These are phyloP conservation scores for Myxozyma udenii DNA, from an alignment of 805 yeast genomes.

Conservation along the genomic window DNA sequence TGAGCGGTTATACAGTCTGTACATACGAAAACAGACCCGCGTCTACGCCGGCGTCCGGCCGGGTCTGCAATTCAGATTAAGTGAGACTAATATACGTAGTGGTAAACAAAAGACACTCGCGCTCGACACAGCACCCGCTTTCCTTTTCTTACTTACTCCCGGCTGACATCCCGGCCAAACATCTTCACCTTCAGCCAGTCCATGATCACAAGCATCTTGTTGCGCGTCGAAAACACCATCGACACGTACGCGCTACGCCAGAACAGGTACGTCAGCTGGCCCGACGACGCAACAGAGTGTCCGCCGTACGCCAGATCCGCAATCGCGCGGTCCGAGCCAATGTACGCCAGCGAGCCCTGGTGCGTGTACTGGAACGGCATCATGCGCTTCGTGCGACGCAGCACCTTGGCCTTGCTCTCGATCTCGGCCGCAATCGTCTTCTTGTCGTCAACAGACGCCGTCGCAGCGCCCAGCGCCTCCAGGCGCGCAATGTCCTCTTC, in stretches of 20 bases:
- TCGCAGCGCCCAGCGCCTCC: slow-evolving; percentile 39
- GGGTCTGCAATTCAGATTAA: too few species aligned
- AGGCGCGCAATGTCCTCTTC: slow-evolving; percentile 42
- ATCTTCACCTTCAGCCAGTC: slow-evolving; percentile 88
- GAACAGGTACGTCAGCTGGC: slow-evolving; percentile 81
- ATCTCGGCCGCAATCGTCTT: slow-evolving; percentile 45
- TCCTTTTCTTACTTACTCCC: slow-evolving; percentile 57
- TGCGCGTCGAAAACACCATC: slow-evolving; percentile 87
- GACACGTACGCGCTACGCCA: slow-evolving; percentile 93
- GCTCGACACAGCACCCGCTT: too few species aligned
- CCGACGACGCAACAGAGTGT: slow-evolving; percentile 77
- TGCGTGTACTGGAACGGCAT: slow-evolving; percentile 74
- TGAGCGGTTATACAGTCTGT: too few species aligned
- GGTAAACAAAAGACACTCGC: too few species aligned
- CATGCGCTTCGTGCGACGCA: slow-evolving; percentile 39
- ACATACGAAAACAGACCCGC: too few species aligned
- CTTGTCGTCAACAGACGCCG: slow-evolving; percentile 37
- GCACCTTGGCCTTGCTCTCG: slow-evolving; percentile 45
- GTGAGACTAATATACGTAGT: too few species aligned
- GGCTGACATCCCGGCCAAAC: slow-evolving; percentile 91
- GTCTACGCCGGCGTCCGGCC: too few species aligned
- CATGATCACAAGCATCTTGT: slow-evolving; percentile 76
- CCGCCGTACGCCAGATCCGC: slow-evolving; percentile 76
- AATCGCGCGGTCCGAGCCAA: slow-evolving; percentile 87
- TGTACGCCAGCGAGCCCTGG: slow-evolving; percentile 91